Evolutionary conservation across 2,329 filamentous ascomycete genomes (phyloP), one percentile per base, ranked within the genome.

Genomic region (Fusarium robinianum): DNA sequence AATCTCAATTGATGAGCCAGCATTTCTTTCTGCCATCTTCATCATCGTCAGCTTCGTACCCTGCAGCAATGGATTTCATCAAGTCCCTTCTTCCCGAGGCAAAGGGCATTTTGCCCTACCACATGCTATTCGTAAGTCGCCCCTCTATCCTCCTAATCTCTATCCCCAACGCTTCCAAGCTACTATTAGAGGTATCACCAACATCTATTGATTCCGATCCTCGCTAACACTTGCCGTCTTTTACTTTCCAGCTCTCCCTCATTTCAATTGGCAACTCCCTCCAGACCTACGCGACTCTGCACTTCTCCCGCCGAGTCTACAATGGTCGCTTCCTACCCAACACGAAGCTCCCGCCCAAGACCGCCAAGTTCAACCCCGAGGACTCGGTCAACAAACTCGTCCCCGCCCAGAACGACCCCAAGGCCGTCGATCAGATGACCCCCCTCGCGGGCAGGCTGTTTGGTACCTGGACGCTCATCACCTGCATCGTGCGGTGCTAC

Each of bases 251-350:
- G 92, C 80, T 95, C 64, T 90, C 90, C 43, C 64, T 90, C 43
- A 80, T 95, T 44, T 90, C 92, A 19, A 77, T 94, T 46, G 85
- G 82, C 62, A 99, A 99, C 76, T 87, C 84, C 23, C 66, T 95
- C 32, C 91, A 96, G 75, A 83, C 88, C 64, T 95, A 95, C 71
- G 63, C 74, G 23, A 95, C 90, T 12, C 78, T 91, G 4, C 77
- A 84, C 67, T 95, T 88, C 72, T 90, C 90, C 6, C 83, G 85
- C n/a, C 86, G 89, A 67, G 81, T 97, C 63, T 99, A 97, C 76
- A 82, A 85, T 58, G 83, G 83, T 49, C 72, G 72, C 52, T 83
- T 81, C 60, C 69, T 83, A 14, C 68, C 72, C 39, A 81, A 80
- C 71, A 46, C 67, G 25, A 63, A 68, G 21, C 67, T 79, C 8